phyloP scores from a whole-genome alignment of 2,329 filamentous ascomycete genomes.

The Penicillium sp. region DNA sequence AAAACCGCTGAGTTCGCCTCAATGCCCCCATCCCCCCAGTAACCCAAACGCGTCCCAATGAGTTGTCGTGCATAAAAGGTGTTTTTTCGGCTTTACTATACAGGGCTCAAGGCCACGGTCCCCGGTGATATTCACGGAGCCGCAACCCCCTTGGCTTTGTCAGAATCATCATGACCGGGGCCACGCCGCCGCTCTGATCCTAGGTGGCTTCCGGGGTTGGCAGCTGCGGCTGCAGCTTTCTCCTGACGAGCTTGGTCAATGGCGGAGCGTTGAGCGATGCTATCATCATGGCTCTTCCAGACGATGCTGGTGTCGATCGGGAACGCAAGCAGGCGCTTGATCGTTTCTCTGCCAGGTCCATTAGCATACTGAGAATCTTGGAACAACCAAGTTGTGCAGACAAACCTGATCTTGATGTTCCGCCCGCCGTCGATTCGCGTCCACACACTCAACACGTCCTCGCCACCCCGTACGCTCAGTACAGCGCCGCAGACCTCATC shows the following conservation, averaged over 20 bases:
- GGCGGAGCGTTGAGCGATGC: constrained; percentile 84
- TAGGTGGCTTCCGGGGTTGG: constrained; percentile 33
- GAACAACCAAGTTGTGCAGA: constrained; percentile 13
- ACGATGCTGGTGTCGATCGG: constrained; percentile 85
- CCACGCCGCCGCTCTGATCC: constrained; percentile 43
- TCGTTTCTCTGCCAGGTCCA: constrained; percentile 66
- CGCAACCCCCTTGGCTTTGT: constrained; percentile 41
- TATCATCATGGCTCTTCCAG: constrained; percentile 95
- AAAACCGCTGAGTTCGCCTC: constrained; percentile 40
- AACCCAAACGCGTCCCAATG: constrained; percentile 41
- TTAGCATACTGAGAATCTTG: constrained; percentile 25
- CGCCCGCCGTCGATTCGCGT: constrained; percentile 88
- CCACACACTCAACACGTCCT: constrained; percentile 98
- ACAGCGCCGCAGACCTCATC: constrained; percentile 96
- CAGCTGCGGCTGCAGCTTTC: constrained; percentile 54
- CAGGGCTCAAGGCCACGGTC: constrained; percentile 31
- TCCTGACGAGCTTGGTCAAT: constrained; percentile 91
- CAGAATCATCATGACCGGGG: constrained; percentile 45
- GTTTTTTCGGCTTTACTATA: constrained; percentile 39
- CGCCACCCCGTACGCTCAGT: constrained; percentile 87
- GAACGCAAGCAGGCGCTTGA: constrained; percentile 84
- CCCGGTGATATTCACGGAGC: constrained; percentile 30
- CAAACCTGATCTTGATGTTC: constrained; percentile 93
- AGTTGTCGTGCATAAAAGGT: constrained; percentile 26
- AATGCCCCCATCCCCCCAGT: constrained; percentile 35